phyloP scores from a whole-genome alignment of 305 asterid genomes.

The Fraxinus dipetala region DNA sequence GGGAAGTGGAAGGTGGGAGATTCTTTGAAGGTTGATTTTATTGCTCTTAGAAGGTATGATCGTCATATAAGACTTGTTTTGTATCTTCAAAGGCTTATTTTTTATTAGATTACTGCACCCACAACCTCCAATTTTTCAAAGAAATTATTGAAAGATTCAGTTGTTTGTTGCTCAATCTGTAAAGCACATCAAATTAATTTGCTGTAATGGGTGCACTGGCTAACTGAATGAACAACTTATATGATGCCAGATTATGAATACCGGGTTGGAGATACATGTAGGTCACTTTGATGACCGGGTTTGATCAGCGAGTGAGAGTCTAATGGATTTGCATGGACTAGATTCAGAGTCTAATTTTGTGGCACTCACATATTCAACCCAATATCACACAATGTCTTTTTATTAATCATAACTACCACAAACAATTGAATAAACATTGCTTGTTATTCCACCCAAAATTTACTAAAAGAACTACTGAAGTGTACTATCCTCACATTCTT shows the following conservation, averaged over 20 bases:
- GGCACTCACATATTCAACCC: neutral
- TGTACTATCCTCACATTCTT: neutral
- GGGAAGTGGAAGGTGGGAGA: neutral
- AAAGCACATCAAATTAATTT: neutral
- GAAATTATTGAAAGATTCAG: neutral
- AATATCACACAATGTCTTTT: neutral
- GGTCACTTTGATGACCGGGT: neutral
- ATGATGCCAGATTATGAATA: neutral
- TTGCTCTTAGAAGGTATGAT: neutral
- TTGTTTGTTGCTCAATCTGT: neutral
- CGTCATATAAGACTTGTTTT: neutral
- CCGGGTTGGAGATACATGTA: neutral
- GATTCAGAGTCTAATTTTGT: neutral
- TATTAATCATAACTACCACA: neutral
- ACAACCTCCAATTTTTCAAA: neutral
- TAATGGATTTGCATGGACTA: neutral
- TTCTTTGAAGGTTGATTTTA: neutral
- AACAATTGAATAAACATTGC: neutral
- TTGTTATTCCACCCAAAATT: neutral
- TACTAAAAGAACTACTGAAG: neutral
- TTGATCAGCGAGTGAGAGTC: neutral
- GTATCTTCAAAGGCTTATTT: neutral
- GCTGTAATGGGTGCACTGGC: neutral
- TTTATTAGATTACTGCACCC: neutral
- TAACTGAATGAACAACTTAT: neutral